Evolutionary conservation across 2,329 filamentous ascomycete species (phyloP).

Genomic region (Peltaster fructicola): DNA sequence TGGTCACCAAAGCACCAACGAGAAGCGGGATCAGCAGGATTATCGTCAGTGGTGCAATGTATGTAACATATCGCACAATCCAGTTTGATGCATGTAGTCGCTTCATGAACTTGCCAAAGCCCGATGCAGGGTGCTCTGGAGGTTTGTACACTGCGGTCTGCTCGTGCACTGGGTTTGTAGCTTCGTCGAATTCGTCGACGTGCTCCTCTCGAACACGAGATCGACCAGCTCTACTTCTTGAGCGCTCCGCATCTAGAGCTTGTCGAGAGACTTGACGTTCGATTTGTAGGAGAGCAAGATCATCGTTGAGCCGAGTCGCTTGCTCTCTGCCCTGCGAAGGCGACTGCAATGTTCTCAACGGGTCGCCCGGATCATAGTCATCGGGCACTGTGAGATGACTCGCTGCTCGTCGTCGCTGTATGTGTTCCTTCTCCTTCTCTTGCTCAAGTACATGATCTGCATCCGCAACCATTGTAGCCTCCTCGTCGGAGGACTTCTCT

Average conservation of each 20-base stretch:
- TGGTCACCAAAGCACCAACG: constrained; percentile 42
- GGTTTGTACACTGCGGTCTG: constrained; percentile 47
- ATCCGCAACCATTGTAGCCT: constrained; percentile 19
- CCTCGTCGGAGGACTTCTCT: constrained; percentile 18
- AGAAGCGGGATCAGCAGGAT: constrained; percentile 52
- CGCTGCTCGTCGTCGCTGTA: constrained; percentile 8
- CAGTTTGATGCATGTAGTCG: constrained; percentile 47
- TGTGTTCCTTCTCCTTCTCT: no score
- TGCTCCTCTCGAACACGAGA: constrained; percentile 35
- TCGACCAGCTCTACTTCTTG: no score
- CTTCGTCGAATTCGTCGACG: constrained; percentile 48
- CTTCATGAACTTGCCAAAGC: constrained; percentile 46
- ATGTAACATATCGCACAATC: constrained; percentile 51
- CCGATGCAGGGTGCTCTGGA: constrained; percentile 43
- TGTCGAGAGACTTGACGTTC: constrained; percentile 40
- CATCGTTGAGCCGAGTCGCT: constrained; percentile 44
- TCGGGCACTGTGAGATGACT: constrained; percentile 33
- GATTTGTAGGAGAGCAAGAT: constrained; percentile 45
- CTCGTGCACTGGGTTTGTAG: constrained; percentile 52
- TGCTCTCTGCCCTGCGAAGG: constrained; percentile 42
- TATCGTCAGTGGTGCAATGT: constrained; percentile 47
- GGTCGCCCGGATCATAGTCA: constrained; percentile 16
- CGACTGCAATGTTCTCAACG: constrained; percentile 22
- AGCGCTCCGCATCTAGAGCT: constrained; percentile 19
- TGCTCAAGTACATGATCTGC: no score